These are phyloP conservation scores for Umbelopsis sp. DNA, from an alignment of 192 early-diverging fungal species.

Conservation along the genomic window DNA sequence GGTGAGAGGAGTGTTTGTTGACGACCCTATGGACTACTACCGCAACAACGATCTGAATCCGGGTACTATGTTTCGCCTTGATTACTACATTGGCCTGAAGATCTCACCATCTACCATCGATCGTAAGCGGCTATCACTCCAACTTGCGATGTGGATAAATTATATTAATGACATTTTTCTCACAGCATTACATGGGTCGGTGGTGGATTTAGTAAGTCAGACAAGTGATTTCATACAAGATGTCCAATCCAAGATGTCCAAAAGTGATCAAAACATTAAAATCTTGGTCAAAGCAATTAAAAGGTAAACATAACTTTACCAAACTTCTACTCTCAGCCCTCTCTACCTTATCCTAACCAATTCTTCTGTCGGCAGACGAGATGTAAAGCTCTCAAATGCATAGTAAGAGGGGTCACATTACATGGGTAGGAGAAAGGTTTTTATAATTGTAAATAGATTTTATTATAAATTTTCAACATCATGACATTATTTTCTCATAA, in stretches of 20 bases:
- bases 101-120: background rate
- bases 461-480: too few species aligned
- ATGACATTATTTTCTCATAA: too few species aligned
- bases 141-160: background rate
- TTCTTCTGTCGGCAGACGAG: background rate
- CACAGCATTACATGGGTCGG: background rate
- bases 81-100: constrained; percentile 25
- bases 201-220: background rate
- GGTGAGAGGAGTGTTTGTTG: background rate
- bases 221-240: background rate
- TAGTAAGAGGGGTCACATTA: too few species aligned
- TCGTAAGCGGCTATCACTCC: background rate
- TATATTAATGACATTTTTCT: background rate
- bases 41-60: background rate
- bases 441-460: too few species aligned
- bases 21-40: background rate
- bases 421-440: too few species aligned
- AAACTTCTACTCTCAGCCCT: background rate
- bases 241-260: background rate
- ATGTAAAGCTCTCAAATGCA: background rate
- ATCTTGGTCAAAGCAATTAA: background rate
- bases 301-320: background rate
- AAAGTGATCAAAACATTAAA: background rate
- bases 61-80: constrained; percentile 16
- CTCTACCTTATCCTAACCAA: too few species aligned